Conservation (phyloP, 495 filamentous ascomycete genomes). For the Xylaria telfairii region DNA sequence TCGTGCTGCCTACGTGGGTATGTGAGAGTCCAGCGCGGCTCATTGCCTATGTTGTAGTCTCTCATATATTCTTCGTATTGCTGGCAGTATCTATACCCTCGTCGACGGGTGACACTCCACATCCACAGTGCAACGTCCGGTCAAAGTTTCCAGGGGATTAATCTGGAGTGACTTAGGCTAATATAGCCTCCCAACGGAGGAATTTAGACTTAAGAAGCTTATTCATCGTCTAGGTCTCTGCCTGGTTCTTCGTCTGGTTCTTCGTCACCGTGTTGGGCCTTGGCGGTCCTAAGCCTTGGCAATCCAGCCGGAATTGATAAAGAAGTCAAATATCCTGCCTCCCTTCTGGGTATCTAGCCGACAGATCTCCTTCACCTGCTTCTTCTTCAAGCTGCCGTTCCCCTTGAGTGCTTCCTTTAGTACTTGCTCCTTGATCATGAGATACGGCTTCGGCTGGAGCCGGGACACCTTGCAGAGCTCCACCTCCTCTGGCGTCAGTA, state of each 20-base stretch:
- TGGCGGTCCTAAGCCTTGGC: constrained; percentile 63
- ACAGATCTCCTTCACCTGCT: constrained; percentile 72
- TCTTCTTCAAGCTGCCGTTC: constrained; percentile 89
- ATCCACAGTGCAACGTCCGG: background rate
- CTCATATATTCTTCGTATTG: background rate
- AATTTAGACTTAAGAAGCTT: background rate
- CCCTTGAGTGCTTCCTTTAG: constrained; percentile 87
- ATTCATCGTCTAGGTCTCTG: no score
- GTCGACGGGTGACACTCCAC: background rate
- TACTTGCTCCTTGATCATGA: constrained; percentile 89
- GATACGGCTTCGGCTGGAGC: constrained; percentile 89
- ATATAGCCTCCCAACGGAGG: background rate
- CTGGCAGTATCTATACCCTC: background rate
- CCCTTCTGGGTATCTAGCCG: constrained; percentile 59
- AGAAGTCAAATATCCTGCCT: constrained; percentile 87
- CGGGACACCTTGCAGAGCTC: constrained; percentile 84
- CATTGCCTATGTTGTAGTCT: background rate
- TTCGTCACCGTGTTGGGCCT: no score
- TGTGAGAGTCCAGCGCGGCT: background rate
- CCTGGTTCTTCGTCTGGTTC: no score
- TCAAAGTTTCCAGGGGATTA: background rate
- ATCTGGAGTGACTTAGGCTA: background rate
- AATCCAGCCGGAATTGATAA: constrained; percentile 92
- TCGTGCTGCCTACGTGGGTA: background rate
- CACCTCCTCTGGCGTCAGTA: constrained; percentile 82